These are phyloP conservation scores for Globisporangium barbulae DNA, from an alignment of 352 stramenopile genomes.

Conservation along the genomic window DNA sequence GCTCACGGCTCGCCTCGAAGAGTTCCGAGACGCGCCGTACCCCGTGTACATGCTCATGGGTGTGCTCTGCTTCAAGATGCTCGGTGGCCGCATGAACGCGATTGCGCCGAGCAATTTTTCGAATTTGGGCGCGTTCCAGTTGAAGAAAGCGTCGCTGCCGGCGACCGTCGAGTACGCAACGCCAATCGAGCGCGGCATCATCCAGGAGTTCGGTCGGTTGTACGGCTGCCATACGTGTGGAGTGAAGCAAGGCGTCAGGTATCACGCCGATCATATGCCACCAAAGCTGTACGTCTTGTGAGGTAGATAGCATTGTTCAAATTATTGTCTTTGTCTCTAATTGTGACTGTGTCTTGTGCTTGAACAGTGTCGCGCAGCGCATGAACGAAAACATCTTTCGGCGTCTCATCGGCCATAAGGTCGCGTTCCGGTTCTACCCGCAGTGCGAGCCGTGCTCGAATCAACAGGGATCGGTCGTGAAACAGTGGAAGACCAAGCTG, in stretches of 20 bases:
- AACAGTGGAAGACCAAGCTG: slow-evolving; percentile 58
- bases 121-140: slow-evolving; percentile 75
- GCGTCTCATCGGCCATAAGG: slow-evolving; percentile 40
- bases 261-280: slow-evolving; percentile 84
- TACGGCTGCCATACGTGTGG: slow-evolving; percentile 86
- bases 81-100: slow-evolving; percentile 65
- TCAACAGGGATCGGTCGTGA: slow-evolving; percentile 58
- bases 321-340: not conserved
- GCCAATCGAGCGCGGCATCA: slow-evolving; percentile 52
- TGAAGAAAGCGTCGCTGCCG: slow-evolving; percentile 69
- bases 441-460: slow-evolving; percentile 85
- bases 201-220: slow-evolving; percentile 76
- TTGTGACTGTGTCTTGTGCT: not conserved
- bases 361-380: slow-evolving; percentile 50
- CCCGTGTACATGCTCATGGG: slow-evolving; percentile 71
- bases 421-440: slow-evolving; percentile 77
- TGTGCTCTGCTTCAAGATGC: slow-evolving; percentile 68
- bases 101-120: slow-evolving; percentile 75
- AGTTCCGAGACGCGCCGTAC: slow-evolving; percentile 46
- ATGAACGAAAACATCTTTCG: slow-evolving; percentile 44
- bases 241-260: slow-evolving; percentile 56
- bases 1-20: slow-evolving; percentile 30
- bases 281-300: slow-evolving; percentile 61
- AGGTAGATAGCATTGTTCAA: not conserved
- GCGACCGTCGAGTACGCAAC: slow-evolving; percentile 75